Percentiles rank a stretch among this genome's conserved stretches.
Conservation (phyloP, 2,329 filamentous ascomycete species). For the Epichloe elymi region DNA sequence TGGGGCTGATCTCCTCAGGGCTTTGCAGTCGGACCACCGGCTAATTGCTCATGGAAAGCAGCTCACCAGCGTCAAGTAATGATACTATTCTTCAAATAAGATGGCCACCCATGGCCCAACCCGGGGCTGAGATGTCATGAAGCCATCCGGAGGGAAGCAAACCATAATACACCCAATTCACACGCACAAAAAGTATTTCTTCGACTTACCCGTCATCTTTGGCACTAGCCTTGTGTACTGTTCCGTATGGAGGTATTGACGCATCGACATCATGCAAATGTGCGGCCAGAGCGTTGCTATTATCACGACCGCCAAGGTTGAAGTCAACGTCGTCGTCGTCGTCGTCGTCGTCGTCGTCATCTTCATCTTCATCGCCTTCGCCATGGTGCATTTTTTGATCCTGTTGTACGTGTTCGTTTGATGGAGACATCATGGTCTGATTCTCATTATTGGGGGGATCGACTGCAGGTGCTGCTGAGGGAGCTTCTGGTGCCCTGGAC, state of each 20-base stretch:
- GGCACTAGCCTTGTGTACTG: constrained; percentile 49
- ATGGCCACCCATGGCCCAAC: background rate
- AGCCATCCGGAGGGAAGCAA: background rate
- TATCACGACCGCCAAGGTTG: constrained; percentile 34
- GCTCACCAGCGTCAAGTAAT: background rate
- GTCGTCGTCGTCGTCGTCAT: constrained; percentile 35
- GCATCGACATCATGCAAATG: constrained; percentile 18
- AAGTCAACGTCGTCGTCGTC: constrained; percentile 41
- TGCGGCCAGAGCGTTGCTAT: constrained; percentile 16
- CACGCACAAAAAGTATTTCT: background rate
- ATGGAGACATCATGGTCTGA: constrained; percentile 10
- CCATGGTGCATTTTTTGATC: constrained; percentile 32
- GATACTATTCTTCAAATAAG: background rate
- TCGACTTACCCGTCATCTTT: constrained; percentile 32
- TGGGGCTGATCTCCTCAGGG: background rate
- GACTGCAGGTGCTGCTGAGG: constrained; percentile 16
- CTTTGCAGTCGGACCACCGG: background rate
- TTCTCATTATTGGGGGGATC: constrained; percentile 17
- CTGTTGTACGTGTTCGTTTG: constrained; percentile 9
- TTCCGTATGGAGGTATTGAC: constrained; percentile 22
- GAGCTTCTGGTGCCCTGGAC: constrained; percentile 25
- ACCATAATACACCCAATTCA: background rate
- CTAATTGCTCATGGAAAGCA: background rate
- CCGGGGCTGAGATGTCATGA: background rate
- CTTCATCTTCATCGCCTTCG: constrained; percentile 26